Evolutionary conservation across 192 early-diverging fungal species (phyloP), one percentile per base, ranked within the genome.

Genomic region (Coemansia sp.): DNA sequence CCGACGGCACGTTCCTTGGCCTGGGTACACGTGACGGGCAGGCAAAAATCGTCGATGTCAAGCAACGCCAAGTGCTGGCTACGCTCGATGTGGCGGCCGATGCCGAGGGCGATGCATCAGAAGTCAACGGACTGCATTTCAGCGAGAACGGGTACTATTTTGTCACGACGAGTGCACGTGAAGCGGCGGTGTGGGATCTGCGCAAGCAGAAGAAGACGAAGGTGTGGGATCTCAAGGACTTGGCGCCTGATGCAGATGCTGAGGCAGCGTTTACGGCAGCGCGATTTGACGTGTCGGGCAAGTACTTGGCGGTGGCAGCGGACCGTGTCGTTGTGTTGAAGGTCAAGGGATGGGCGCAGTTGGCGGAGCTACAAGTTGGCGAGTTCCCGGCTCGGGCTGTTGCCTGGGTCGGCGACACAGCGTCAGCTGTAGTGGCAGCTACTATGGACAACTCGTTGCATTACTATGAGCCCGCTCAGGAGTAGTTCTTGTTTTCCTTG

Each of bases 111-210:
- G 39, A 15, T 23, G 70, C 49, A 4, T 19, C 61, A 4, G 47
- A 5, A 9, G 82, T 93, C 64, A 87, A 82, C 47, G 85, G 89
- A 19, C 72, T 98, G 67, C 75, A 90, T 12, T 97, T 98, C 68
- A 90, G 89, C 51, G 95, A 97, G 60, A 97, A 97, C 74, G 96
- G 96, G 38, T 98, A 97, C 73, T 83, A 92, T 66, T 85, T 98
- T 66, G 94, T 91, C 11, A 90, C 94, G 23, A 83, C 87, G 0
- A 85, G 87, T 57, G 86, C 86, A 39, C 76, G 85, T n/a, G 62
- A 88, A 19, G 92, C 95, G 5, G 88, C 88, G 56, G 71, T 96
- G 53, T 98, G 96, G 96, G 95, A 98, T 83, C 83, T 98, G 57
- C 86, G 96, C 64, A 98, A 95, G 47, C 83, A 94, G 39, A 82